Conservation (phyloP, 192 early-diverging fungal genomes). For the Ramicandelaber brevisporus region DNA sequence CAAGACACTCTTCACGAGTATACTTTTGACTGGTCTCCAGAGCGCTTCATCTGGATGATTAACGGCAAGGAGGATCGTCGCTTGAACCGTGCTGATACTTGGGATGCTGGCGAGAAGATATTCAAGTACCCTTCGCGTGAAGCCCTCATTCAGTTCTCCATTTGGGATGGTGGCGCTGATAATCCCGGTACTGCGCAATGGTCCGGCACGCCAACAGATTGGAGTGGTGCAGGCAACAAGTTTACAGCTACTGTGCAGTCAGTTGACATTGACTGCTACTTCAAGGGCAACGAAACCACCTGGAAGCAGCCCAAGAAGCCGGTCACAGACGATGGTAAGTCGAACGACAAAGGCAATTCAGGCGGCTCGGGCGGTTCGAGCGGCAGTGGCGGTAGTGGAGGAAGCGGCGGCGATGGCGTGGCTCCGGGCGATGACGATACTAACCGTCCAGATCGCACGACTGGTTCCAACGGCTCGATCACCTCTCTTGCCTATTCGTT, state of each 20-base stretch:
- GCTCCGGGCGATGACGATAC: background rate
- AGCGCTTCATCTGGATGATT: conserved; percentile 21
- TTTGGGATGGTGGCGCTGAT: conserved; percentile 34
- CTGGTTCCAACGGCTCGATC: too few species aligned
- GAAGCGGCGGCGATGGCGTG: background rate
- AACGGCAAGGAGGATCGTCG: conserved; percentile 20
- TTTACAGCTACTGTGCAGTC: conserved; percentile 23
- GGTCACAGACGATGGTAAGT: background rate
- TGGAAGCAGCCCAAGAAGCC: conserved; percentile 8
- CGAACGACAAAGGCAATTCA: conserved; percentile 1
- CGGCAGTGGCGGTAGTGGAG: background rate
- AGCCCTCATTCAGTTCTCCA: conserved; percentile 22
- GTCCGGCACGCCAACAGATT: conserved; percentile 33
- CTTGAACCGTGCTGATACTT: conserved; percentile 14
- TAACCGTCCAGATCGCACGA: too few species aligned
- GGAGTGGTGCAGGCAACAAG: conserved; percentile 13
- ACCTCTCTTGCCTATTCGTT: too few species aligned
- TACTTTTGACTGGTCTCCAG: conserved; percentile 27
- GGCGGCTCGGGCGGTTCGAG: conserved; percentile 1
- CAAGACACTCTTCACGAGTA: conserved; percentile 18
- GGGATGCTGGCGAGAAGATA: conserved; percentile 6
- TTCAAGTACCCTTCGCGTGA: conserved; percentile 24
- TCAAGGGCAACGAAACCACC: conserved; percentile 19
- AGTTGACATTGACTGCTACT: conserved; percentile 20
- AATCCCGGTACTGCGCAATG: conserved; percentile 24